Percentiles rank a stretch among this genome's conserved stretches.
phyloP scores from a whole-genome alignment of 129 eudicot species.

The Flaveria sonorensis region DNA sequence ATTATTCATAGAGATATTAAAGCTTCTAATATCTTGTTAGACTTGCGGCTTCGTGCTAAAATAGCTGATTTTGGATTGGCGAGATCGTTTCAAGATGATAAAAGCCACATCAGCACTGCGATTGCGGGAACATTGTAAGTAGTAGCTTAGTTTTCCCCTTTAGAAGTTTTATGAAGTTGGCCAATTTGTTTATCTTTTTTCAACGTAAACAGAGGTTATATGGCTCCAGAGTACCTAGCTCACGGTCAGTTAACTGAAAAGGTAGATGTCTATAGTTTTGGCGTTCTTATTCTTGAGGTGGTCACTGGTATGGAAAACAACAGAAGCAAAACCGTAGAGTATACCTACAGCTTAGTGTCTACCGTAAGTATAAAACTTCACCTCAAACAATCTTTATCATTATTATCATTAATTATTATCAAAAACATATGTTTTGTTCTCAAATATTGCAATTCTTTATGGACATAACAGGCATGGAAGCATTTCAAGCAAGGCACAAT shows the following conservation, averaged over 20 bases:
- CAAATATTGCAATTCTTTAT: background rate
- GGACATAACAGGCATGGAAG: conserved; percentile 61
- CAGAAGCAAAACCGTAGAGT: conserved; percentile 46
- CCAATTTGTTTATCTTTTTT: background rate
- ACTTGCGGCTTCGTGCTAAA: conserved; percentile 68
- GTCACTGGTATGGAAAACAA: conserved; percentile 71
- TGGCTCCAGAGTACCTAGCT: conserved; percentile 80
- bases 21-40: conserved; percentile 76
- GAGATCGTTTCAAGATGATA: conserved; percentile 76
- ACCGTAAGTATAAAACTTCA: conserved; percentile 40
- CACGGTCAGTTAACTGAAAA: conserved; percentile 68
- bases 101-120: conserved; percentile 81
- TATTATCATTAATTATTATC: background rate
- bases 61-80: conserved; percentile 89
- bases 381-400: background rate
- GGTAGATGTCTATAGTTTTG: conserved; percentile 74
- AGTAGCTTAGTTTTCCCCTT: background rate
- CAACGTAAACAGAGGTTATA: conserved; percentile 44
- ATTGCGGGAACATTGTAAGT: conserved; percentile 83
- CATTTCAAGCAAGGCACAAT: conserved; percentile 58
- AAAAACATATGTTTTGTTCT: background rate
- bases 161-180: no score
- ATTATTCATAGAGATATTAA: conserved; percentile 78
- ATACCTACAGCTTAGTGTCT: conserved; percentile 55
- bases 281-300: conserved; percentile 63